Base-by-base conservation (phyloP, 805 yeast species). In the Pachysolen tannophilus region DNA sequence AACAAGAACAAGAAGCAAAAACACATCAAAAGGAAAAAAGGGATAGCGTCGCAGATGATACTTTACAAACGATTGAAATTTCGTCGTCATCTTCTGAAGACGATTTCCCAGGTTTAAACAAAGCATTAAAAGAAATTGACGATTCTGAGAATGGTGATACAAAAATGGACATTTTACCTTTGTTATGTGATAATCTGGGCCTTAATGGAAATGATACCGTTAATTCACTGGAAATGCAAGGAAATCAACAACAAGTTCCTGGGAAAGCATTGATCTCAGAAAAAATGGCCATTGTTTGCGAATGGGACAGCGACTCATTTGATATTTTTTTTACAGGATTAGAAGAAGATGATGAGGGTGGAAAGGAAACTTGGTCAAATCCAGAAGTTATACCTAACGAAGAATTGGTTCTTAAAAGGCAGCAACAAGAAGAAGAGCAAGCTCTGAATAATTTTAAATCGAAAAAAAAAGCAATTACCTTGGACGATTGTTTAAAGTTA, bases 401-500 rank as follows among this genome's bases (percentile, higher is more conserved):
- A 1, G 79, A 73, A 41, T 58, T 81, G 26, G 80, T 71, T 42
- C 58, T 52, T n/a, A 65, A 60, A 38, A 69, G 64, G 44, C 41
- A 38, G 21, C 48, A 52, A 57, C 46, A 46, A 8, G 44, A 48
- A 15, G 47, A 49, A 30, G n/a, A n/a, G n/a, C n/a, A n/a, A n/a
- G n/a, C n/a, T n/a, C n/a, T n/a, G n/a, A n/a, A n/a, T n/a, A 44
- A 45, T 33, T 42, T 48, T 4, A 58, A 58, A 32, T 13, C 16
- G 6, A 14, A 26, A 6, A 55, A 65, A 37, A 63, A 65, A 23
- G n/a, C n/a, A n/a, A 69, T 80, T 15, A 63, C 82, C 0, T 64
- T 90, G 14, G 72, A 75, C 42, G 90, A 83, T 46, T 90, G 97
- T 51, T 53, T 90, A 30, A 68, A 70, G 15, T 52, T 75, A 39